Conservation (phyloP, 2,329 filamentous ascomycete genomes). For the Trichophyton rubrum region DNA sequence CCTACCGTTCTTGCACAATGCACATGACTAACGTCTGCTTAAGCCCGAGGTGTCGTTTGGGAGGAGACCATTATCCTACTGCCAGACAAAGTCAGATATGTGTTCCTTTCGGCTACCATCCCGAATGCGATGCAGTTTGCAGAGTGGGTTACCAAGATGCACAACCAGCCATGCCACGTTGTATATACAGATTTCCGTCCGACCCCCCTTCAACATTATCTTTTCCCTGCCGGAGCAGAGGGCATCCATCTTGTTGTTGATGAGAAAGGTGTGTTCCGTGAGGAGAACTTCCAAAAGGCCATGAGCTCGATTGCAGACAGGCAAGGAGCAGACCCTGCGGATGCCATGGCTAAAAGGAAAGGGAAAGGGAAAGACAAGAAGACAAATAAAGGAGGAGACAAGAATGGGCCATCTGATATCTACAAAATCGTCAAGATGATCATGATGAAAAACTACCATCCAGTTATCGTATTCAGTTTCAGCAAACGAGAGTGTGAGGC, state of each 20-base stretch:
- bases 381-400: conserved; percentile 71
- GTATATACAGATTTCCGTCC: conserved; percentile 98
- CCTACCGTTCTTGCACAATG: not conserved
- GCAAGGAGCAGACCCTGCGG: conserved; percentile 70
- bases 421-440: conserved; percentile 99
- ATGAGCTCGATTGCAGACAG: conserved; percentile 83
- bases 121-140: conserved; percentile 99
- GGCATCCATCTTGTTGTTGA: conserved; percentile 92
- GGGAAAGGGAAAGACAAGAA: conserved; percentile 88
- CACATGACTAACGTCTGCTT: conserved; percentile 13
- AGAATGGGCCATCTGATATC: conserved; percentile 64
- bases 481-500: conserved; percentile 95
- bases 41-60: conserved; percentile 85
- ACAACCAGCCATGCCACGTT: conserved; percentile 94
- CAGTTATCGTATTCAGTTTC: conserved; percentile 98
- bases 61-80: conserved; percentile 97
- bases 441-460: conserved; percentile 92
- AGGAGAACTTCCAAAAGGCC: conserved; percentile 93
- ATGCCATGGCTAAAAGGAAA: conserved; percentile 66
- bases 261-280: conserved; percentile 89
- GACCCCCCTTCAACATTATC: conserved; percentile 93
- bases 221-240: conserved; percentile 84
- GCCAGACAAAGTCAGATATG: conserved; percentile 96
- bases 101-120: conserved; percentile 95
- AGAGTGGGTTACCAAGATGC: conserved; percentile 97